A percentile compares a stretch with the other conserved stretches of the same genome.
These are phyloP conservation scores for Phytophthora citricola DNA, from an alignment of 352 stramenopile species.

Conservation along the genomic window DNA sequence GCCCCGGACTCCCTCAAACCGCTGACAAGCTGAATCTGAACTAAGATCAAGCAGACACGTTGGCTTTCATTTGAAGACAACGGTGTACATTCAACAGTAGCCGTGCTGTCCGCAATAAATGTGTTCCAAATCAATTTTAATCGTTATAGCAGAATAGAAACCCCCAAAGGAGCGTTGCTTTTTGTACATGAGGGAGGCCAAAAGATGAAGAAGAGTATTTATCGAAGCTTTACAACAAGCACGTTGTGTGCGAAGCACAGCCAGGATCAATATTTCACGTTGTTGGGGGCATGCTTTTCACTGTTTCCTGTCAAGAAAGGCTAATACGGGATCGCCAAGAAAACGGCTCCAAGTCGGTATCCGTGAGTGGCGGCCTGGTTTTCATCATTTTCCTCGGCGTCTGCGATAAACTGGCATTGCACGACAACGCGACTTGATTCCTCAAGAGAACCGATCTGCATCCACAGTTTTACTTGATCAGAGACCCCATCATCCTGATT, in stretches of 20 bases:
- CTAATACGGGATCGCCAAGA: conserved; percentile 64
- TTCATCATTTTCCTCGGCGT: conserved; percentile 24
- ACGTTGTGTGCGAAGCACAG: no score
- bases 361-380: conserved; percentile 1
- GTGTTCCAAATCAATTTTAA: background rate
- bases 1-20: background rate
- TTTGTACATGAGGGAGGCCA: no score
- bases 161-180: no score
- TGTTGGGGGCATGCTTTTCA: no score
- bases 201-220: no score
- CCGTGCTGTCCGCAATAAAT: background rate
- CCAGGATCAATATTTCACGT: no score
- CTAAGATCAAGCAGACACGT: background rate
- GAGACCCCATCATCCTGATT: conserved; percentile 2
- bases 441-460: conserved; percentile 74
- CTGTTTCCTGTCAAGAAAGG: no score
- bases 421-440: conserved; percentile 69
- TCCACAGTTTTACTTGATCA: conserved; percentile 59
- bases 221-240: no score
- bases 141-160: no score
- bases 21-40: conserved; percentile 12
- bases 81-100: background rate
- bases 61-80: background rate
- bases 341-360: conserved; percentile 62
- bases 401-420: conserved; percentile 70